Evolutionary conservation across 2,329 filamentous ascomycete species (phyloP), one percentile per base, ranked within the genome.

Genomic region (Phialophora chinensis): DNA sequence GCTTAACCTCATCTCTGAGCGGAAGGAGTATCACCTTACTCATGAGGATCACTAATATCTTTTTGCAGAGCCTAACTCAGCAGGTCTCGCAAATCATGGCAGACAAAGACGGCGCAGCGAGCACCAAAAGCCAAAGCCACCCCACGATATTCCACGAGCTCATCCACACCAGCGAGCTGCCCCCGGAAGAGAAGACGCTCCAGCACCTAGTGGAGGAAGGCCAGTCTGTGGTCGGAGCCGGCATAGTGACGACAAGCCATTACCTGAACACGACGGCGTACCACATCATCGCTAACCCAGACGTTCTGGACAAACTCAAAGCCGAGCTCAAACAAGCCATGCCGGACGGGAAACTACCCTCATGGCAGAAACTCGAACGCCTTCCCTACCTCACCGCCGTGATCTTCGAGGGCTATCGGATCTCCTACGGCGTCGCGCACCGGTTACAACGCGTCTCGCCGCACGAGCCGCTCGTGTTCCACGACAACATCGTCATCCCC

Each of bases 181-280:
- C 76, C 6, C 66, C 69, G 2, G 52, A 66, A 20, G 75, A 78
- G 60, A 77, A 77, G 65, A 70, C 72, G 1, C 63, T 72, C 23
- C 66, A 64, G 3, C 73, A 76, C 2, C 68, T 79, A 7, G 67
- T 70, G 1, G 72, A 77, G n/a, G 77, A 79, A 65, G 76, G 71
- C 10, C 74, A 74, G 27, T 68, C 73, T 3, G 59, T 79, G 7
- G 67, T 78, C 14, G 74, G 72, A 31, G 77, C 74, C 17, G 78
- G 78, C 0, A 74, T 73, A 1, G 74, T 73, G 27, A 78, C 73
- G 0, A 76, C 73, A 5, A 54, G 63, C 29, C 52, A 59, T 25
- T 65, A 50, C 61, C 58, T 66, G 33, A 60, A 58, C 14, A 60
- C 62, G 27, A 70, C 55, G 23, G 20, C 74, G 71, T 69, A 62